A percentile compares a stretch with the other conserved stretches of the same genome.
Conservation (phyloP, 225 moss, liverwort and hornwort genomes). For the Climacium dendroides region DNA sequence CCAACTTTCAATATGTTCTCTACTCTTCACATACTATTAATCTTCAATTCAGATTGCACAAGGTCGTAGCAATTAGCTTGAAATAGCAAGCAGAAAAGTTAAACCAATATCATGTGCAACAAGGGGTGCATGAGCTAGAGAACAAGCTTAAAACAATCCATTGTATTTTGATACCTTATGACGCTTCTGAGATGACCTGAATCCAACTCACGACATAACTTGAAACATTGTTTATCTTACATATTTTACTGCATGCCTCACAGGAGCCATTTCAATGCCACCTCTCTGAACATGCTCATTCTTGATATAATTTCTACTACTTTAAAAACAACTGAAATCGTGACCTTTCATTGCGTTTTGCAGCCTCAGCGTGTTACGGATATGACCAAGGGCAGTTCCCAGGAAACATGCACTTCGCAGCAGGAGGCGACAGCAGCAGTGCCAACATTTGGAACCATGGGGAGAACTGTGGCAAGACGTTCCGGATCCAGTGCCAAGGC, state of each 20-base stretch:
- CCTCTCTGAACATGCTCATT: not conserved
- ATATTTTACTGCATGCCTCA: not conserved
- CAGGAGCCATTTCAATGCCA: not conserved
- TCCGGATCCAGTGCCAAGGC: slow-evolving; percentile 3
- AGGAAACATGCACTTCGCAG: not conserved
- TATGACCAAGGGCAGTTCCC: not conserved
- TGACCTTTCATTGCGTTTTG: not conserved
- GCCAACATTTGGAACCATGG: slow-evolving; percentile 10
- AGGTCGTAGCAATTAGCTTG: not conserved
- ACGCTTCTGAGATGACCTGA: not conserved
- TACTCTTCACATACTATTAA: not conserved
- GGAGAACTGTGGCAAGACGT: not conserved
- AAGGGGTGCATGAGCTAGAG: no score
- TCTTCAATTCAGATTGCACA: not conserved
- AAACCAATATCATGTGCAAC: not conserved
- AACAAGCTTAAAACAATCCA: not conserved
- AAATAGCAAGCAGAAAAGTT: not conserved
- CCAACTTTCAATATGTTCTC: not conserved
- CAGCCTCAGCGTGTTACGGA: slow-evolving; percentile 16
- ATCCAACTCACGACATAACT: not conserved
- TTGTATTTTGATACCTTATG: not conserved
- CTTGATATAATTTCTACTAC: not conserved
- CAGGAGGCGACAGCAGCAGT: slow-evolving; percentile 11
- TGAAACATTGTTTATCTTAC: no score
- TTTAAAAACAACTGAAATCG: not conserved